Conservation (phyloP, 78 protist species). For the Chrysochromulina parva region DNA sequence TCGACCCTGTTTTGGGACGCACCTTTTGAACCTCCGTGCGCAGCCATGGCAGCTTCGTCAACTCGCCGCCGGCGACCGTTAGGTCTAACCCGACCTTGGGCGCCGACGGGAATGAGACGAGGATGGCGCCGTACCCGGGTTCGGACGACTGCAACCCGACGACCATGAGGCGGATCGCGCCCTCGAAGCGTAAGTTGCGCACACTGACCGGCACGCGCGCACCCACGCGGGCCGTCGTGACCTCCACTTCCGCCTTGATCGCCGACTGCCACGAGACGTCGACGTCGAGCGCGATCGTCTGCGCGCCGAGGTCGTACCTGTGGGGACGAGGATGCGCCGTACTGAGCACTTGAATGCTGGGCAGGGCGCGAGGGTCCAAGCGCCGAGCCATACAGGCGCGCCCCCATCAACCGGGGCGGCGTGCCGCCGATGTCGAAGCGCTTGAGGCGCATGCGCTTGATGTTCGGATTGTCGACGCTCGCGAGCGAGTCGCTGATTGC, state of each 20-base stretch:
- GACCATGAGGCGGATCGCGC: background rate
- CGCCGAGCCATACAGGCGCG: too few species aligned
- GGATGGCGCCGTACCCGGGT: constrained; percentile 6
- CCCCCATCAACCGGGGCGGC: background rate
- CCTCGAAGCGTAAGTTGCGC: background rate
- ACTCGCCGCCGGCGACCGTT: background rate
- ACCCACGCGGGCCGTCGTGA: background rate
- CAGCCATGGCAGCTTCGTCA: constrained; percentile 1
- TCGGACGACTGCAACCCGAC: background rate
- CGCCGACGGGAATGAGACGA: background rate
- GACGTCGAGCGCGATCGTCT: background rate
- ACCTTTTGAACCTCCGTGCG: background rate
- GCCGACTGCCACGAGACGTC: background rate
- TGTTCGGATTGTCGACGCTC: background rate
- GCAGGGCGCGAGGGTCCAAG: too few species aligned
- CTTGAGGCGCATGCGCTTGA: background rate
- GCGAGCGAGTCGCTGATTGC: background rate
- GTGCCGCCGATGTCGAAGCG: background rate
- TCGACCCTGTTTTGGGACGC: too few species aligned
- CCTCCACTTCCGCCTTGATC: background rate
- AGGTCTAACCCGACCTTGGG: background rate
- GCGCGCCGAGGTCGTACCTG: background rate
- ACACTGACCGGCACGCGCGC: background rate
- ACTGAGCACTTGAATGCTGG: too few species aligned
- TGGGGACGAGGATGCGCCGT: too few species aligned